Percentiles rank a stretch among this genome's conserved stretches.
Evolutionary conservation across 179 eudicot species (phyloP).

Genomic region (Silene vulgaris): DNA sequence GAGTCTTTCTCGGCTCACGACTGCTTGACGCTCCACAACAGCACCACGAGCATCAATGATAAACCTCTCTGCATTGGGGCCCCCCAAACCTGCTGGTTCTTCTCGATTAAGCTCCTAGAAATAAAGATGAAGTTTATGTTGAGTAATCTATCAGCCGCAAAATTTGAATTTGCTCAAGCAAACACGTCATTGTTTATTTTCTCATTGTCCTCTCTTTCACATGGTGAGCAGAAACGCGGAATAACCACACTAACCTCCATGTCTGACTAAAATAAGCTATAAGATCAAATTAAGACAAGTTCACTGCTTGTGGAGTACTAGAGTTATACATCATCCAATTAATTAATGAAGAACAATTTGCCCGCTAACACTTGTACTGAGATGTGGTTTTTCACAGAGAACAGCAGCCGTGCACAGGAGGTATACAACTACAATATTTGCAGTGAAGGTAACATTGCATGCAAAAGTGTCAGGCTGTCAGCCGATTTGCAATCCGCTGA

Average conservation of each 20-base stretch:
- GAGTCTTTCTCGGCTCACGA: constrained; percentile 83
- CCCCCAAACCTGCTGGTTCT: constrained; percentile 90
- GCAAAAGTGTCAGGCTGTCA: not conserved
- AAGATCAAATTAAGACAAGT: not conserved
- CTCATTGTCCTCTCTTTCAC: not conserved
- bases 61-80: constrained; percentile 64
- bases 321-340: not conserved
- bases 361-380: not conserved
- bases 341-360: not conserved
- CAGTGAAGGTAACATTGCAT: not conserved
- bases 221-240: not conserved
- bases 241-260: not conserved
- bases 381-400: not conserved
- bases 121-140: constrained; percentile 17
- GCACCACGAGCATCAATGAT: constrained; percentile 93
- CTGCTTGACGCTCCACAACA: constrained; percentile 83
- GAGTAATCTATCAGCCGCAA: not conserved
- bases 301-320: not conserved
- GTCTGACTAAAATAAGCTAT: not conserved
- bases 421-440: not conserved
- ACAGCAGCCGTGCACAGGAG: not conserved
- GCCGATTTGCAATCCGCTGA: not conserved
- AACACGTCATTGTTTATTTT: not conserved
- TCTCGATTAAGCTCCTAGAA: constrained; percentile 82
- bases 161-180: not conserved